These are phyloP conservation scores for Intubia oerlemansii DNA, from an alignment of 2,329 filamentous ascomycete species.

Conservation along the genomic window DNA sequence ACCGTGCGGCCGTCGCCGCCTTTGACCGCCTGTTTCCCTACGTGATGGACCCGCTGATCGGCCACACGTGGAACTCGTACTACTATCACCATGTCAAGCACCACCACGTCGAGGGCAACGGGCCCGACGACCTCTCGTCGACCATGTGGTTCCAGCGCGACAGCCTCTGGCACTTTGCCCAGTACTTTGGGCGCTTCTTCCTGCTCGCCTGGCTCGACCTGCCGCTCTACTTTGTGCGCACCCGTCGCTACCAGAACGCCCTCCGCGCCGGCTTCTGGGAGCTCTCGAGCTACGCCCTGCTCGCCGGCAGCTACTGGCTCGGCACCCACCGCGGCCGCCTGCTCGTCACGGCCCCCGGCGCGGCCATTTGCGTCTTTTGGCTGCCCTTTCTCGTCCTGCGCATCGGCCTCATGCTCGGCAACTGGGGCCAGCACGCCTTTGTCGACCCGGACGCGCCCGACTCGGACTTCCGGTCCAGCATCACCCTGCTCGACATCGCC, in stretches of 20 bases:
- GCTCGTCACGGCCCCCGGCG: slow-evolving; percentile 21
- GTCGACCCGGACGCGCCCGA: slow-evolving; percentile 55
- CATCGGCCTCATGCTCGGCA: slow-evolving; percentile 57
- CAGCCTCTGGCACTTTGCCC: slow-evolving; percentile 39
- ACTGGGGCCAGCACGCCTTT: slow-evolving; percentile 70
- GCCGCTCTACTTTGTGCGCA: slow-evolving; percentile 49
- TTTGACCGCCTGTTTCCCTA: slow-evolving; percentile 53
- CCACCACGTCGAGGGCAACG: slow-evolving; percentile 63
- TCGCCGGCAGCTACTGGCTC: slow-evolving; percentile 20
- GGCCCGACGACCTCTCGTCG: slow-evolving; percentile 52
- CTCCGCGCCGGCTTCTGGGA: slow-evolving; percentile 40
- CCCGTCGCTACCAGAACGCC: slow-evolving; percentile 32
- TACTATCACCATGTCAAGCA: slow-evolving; percentile 76
- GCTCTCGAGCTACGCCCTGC: slow-evolving; percentile 27
- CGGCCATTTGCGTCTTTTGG: slow-evolving; percentile 43
- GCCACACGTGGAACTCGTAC: slow-evolving; percentile 71
- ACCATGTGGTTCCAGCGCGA: slow-evolving; percentile 62
- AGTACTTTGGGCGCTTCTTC: slow-evolving; percentile 53
- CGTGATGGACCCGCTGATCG: slow-evolving; percentile 53
- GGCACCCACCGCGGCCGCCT: slow-evolving; percentile 15
- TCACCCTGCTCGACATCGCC: slow-evolving; percentile 58
- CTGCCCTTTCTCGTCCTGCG: slow-evolving; percentile 46
- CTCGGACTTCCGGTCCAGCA: slow-evolving; percentile 59
- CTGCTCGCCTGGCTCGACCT: slow-evolving; percentile 56
- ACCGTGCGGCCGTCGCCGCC: slow-evolving; percentile 15